Conservation (phyloP, 129 eudicot genomes). For the Heracleum sosnowskyi region DNA sequence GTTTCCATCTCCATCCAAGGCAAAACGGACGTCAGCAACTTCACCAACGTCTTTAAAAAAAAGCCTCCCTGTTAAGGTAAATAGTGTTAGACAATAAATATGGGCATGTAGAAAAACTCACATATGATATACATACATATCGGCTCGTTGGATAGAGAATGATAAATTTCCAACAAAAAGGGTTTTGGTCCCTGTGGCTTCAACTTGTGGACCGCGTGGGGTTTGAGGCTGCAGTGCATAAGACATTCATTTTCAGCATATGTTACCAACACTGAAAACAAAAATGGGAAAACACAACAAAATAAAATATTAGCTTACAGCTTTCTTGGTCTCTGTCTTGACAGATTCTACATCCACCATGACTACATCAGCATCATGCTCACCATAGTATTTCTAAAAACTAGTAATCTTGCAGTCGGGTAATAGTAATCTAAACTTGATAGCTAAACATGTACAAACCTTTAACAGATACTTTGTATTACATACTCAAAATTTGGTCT, state of each 20-base stretch:
- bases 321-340: no score
- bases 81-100: no score
- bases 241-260: neutral
- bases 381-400: neutral
- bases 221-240: slow-evolving; percentile 54
- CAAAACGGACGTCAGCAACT: no score
- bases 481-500: neutral
- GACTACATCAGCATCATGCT: no score
- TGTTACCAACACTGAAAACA: neutral
- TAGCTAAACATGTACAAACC: neutral
- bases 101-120: no score
- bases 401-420: neutral
- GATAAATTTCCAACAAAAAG: slow-evolving; percentile 88
- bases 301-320: slow-evolving; percentile 9
- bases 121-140: no score
- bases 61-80: no score
- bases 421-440: neutral
- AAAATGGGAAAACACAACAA: neutral
- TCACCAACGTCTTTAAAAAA: no score
- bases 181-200: slow-evolving; percentile 53
- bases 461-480: neutral
- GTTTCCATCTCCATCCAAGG: no score
- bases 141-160: no score
- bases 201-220: slow-evolving; percentile 49
- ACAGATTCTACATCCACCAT: no score